These are phyloP conservation scores for Eimeria praecox DNA, from an alignment of 169 alveolate species.

Conservation along the genomic window DNA sequence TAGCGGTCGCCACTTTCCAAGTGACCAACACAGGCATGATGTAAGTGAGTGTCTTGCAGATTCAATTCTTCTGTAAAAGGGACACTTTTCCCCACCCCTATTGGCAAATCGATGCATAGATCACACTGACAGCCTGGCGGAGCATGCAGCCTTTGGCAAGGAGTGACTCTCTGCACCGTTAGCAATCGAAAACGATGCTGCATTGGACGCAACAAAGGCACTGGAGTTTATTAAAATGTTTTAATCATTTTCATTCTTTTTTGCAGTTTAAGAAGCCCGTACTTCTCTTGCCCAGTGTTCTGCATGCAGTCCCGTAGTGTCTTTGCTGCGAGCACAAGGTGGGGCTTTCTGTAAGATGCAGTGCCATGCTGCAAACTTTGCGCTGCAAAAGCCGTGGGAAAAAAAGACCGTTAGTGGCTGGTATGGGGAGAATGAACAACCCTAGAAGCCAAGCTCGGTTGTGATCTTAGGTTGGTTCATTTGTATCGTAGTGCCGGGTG, in stretches of 20 bases:
- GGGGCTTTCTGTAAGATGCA: constrained; percentile 30
- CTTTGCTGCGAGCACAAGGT: constrained; percentile 39
- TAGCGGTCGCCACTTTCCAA: neutral
- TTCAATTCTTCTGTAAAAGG: neutral
- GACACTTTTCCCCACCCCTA: neutral
- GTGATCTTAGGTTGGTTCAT: neutral
- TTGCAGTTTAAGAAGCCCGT: neutral
- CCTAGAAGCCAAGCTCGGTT: neutral
- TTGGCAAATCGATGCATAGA: neutral
- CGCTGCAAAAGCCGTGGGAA: neutral
- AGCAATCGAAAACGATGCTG: neutral
- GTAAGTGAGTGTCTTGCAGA: neutral
- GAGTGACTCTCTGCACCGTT: neutral
- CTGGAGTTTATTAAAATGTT: neutral
- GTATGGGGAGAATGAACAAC: neutral
- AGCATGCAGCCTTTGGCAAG: neutral
- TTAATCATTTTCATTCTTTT: neutral
- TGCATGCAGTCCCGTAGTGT: constrained; percentile 25
- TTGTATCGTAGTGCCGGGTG: neutral
- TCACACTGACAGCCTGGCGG: neutral
- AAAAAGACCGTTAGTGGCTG: neutral
- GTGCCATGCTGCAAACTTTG: constrained; percentile 6
- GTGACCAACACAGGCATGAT: neutral
- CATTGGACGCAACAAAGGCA: neutral
- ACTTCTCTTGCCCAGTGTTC: neutral